Evolutionary conservation across 2,329 filamentous ascomycete species (phyloP).

Genomic region (Penicillium janthinellum): DNA sequence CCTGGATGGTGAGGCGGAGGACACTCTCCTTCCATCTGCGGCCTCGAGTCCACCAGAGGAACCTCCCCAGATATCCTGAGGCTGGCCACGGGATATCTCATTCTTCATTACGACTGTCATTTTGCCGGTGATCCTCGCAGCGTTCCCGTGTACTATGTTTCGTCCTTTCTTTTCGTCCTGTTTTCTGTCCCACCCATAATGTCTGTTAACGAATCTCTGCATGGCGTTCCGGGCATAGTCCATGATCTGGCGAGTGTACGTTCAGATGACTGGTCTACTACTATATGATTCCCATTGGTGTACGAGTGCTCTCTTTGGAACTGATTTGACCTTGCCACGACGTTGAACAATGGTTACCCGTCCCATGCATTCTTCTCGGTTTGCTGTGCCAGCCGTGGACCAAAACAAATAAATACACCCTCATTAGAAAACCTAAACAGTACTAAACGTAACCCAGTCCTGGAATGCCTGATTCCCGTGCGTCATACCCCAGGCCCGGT

Average conservation of each 20-base stretch:
- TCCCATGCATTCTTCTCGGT: constrained; percentile 11
- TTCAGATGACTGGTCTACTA: constrained; percentile 14
- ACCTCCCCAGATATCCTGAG: constrained; percentile 2
- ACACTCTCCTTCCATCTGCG: constrained; percentile 9
- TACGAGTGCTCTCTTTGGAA: not conserved
- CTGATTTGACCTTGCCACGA: not conserved
- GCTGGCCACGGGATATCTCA: not conserved
- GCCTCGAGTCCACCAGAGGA: not conserved
- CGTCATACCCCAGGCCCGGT: not conserved
- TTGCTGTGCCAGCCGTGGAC: not conserved
- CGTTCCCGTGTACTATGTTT: not conserved
- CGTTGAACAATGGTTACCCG: constrained; percentile 3
- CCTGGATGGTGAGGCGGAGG: constrained; percentile 9
- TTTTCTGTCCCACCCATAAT: not conserved
- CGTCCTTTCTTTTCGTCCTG: not conserved
- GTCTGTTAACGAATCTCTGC: constrained; percentile 6
- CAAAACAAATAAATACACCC: not conserved
- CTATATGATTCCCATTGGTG: constrained; percentile 14
- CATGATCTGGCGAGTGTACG: constrained; percentile 7
- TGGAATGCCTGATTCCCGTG: constrained; percentile 6
- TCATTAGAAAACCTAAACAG: not conserved
- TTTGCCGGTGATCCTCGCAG: not conserved
- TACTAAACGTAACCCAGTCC: not conserved
- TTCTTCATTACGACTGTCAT: not conserved
- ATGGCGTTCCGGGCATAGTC: constrained; percentile 11